Evolutionary conservation across 176 grass and related monocot genomes (phyloP).

Genomic region (Rhipidocladum racemiflorum): DNA sequence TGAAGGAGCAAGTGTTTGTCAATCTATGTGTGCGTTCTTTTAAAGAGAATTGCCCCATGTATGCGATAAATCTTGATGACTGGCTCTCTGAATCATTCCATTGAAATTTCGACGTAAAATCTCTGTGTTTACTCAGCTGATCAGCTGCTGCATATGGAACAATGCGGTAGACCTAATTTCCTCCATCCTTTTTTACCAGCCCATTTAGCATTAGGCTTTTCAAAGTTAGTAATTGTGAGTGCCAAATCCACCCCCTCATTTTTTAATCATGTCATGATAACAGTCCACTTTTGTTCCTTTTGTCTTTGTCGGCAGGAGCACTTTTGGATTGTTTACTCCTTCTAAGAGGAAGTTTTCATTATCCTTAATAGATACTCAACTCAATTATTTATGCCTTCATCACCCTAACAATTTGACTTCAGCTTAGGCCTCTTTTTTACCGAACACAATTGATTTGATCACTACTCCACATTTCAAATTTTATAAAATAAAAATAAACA

Average conservation of each 20-base stretch:
- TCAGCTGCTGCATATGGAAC: background rate
- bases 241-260: slow-evolving; percentile 2
- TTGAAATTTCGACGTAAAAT: background rate
- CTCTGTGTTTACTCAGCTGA: background rate
- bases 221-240: background rate
- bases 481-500: background rate
- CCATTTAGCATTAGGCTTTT: background rate
- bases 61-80: background rate
- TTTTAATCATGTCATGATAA: slow-evolving; percentile 7
- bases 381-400: background rate
- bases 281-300: background rate
- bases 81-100: background rate
- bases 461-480: background rate
- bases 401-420: background rate
- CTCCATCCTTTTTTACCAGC: background rate
- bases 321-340: slow-evolving; percentile 2
- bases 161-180: background rate
- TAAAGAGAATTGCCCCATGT: background rate
- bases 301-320: slow-evolving; percentile 3
- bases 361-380: background rate
- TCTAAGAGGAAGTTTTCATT: background rate
- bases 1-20: background rate
- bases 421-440: background rate
- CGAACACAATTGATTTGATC: background rate
- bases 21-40: background rate